These are phyloP conservation scores for Herpetospermum pedunculosum DNA, from an alignment of 306 rosid genomes.

Conservation along the genomic window DNA sequence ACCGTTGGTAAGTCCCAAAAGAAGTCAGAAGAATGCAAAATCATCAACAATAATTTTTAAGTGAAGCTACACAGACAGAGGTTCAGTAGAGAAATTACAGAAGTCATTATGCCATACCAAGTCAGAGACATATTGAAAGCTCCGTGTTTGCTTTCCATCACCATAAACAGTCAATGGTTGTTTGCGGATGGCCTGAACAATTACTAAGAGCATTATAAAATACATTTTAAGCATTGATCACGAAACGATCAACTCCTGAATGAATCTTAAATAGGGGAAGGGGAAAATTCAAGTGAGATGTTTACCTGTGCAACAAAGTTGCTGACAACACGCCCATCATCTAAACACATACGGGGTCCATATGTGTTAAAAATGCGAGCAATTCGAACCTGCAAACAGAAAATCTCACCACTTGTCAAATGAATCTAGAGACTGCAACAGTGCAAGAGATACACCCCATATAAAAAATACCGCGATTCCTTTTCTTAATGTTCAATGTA, in stretches of 20 bases:
- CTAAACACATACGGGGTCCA: conserved; percentile 15
- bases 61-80: not conserved
- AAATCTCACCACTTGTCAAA: not conserved
- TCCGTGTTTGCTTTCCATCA: conserved; percentile 93
- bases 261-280: not conserved
- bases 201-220: not conserved
- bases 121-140: conserved; percentile 97
- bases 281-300: not conserved
- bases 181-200: conserved; percentile 75
- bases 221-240: not conserved
- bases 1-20: not conserved
- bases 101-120: conserved; percentile 40
- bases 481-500: not conserved
- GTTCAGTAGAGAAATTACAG: not conserved
- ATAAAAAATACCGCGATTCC: not conserved
- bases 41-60: not conserved
- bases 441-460: not conserved
- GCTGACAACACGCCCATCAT: conserved; percentile 18
- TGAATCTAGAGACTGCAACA: not conserved
- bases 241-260: not conserved
- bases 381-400: conserved; percentile 12
- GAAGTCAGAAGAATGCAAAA: not conserved
- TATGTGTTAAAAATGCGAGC: conserved; percentile 8
- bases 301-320: conserved; percentile 18
- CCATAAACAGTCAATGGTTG: conserved; percentile 89